These are phyloP conservation scores for Emydomyces testavorans DNA, from an alignment of 2,329 filamentous ascomycete genomes.

Conservation along the genomic window DNA sequence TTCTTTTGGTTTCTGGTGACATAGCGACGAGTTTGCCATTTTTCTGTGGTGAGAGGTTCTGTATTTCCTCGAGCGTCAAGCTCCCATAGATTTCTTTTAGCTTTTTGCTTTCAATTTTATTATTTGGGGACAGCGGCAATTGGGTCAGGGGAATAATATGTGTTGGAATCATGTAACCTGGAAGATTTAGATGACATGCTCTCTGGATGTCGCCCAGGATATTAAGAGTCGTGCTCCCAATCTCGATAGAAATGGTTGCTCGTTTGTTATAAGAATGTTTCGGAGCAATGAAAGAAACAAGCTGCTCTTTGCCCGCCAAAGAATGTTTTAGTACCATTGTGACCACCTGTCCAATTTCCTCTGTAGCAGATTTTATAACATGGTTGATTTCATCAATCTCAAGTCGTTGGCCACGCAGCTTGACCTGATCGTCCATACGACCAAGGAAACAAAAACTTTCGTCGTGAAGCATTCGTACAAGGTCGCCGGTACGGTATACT, in stretches of 20 bases:
- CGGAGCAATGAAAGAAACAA: constrained; percentile 59
- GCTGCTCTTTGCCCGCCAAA: constrained; percentile 64
- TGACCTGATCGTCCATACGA: constrained; percentile 81
- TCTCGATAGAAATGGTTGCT: constrained; percentile 26
- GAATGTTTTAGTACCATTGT: constrained; percentile 65
- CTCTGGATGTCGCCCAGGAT: constrained; percentile 35
- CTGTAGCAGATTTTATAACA: constrained; percentile 53
- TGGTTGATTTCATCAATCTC: constrained; percentile 90
- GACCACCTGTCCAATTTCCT: constrained; percentile 54
- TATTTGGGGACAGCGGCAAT: constrained; percentile 76
- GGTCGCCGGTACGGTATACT: constrained; percentile 78
- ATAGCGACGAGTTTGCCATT: constrained; percentile 23
- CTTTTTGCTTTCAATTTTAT: constrained; percentile 69
- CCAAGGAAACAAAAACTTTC: constrained; percentile 79
- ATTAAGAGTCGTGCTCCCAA: constrained; percentile 21
- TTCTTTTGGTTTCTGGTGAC: constrained; percentile 31
- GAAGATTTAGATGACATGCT: constrained; percentile 58
- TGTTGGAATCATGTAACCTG: constrained; percentile 83
- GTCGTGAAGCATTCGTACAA: constrained; percentile 70
- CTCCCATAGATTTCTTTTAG: constrained; percentile 55
- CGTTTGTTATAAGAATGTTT: neutral
- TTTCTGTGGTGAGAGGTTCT: constrained; percentile 39
- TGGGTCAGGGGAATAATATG: constrained; percentile 60
- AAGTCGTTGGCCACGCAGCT: constrained; percentile 75
- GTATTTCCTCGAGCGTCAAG: constrained; percentile 50